A percentile compares a stretch with the other conserved stretches of the same genome.
These are phyloP conservation scores for Colletotrichum sp. DNA, from an alignment of 2,329 filamentous ascomycete genomes.

Conservation along the genomic window DNA sequence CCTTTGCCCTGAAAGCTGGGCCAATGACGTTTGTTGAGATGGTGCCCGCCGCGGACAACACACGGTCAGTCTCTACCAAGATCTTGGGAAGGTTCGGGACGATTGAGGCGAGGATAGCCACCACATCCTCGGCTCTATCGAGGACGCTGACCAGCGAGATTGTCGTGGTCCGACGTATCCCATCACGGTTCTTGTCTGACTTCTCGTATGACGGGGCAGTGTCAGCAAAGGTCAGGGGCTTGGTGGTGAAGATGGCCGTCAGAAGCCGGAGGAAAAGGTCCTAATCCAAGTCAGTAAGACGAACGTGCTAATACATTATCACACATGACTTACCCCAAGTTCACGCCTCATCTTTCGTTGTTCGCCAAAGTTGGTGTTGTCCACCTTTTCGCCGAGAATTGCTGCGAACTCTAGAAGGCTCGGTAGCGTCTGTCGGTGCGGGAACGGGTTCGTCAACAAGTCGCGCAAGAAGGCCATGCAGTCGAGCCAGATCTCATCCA, in stretches of 20 bases:
- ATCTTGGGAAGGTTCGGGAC: conserved; percentile 83
- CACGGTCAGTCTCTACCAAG: conserved; percentile 83
- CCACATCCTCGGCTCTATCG: conserved; percentile 73
- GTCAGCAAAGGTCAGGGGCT: conserved; percentile 76
- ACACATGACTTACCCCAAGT: conserved; percentile 69
- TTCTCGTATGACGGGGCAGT: conserved; percentile 38
- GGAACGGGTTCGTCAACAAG: conserved; percentile 90
- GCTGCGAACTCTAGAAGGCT: conserved; percentile 87
- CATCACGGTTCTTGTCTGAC: conserved; percentile 42
- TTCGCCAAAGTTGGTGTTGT: conserved; percentile 97
- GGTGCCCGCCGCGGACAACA: conserved; percentile 76
- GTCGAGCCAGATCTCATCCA: conserved; percentile 98
- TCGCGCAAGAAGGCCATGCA: conserved; percentile 91
- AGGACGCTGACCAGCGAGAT: conserved; percentile 34
- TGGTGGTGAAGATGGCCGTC: conserved; percentile 92
- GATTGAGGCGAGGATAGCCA: conserved; percentile 79
- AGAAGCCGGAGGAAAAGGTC: conserved; percentile 89
- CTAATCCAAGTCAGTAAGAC: conserved; percentile 49
- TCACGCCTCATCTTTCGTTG: conserved; percentile 91
- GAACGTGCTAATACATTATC: not conserved
- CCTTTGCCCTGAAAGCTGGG: conserved; percentile 81
- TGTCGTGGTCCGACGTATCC: conserved; percentile 40
- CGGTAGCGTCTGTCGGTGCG: conserved; percentile 88
- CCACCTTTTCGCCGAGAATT: conserved; percentile 91
- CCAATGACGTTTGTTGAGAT: conserved; percentile 86